Evolutionary conservation across 257 asterid species (phyloP).

Genomic region (Solanum gracilifrons): DNA sequence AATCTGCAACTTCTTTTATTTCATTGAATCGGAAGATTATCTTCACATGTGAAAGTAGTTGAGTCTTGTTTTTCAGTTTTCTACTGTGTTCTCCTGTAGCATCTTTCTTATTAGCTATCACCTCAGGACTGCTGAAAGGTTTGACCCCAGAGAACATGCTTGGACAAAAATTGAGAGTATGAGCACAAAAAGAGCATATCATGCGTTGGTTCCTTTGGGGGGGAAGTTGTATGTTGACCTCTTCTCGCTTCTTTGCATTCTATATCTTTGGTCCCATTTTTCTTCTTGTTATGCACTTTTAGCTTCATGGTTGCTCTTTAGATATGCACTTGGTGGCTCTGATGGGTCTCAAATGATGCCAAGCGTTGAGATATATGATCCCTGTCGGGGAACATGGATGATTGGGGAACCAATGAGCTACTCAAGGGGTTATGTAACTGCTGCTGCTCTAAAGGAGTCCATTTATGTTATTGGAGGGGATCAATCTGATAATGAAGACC

Average conservation of each 20-base stretch:
- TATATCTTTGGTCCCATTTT: background rate
- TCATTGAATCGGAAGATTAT: background rate
- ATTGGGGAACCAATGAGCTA: conserved; percentile 44
- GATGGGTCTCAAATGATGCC: conserved; percentile 39
- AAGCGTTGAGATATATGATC: conserved; percentile 61
- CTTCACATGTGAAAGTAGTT: background rate
- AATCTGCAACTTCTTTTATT: background rate
- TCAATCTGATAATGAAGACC: conserved; percentile 12
- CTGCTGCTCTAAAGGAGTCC: conserved; percentile 42
- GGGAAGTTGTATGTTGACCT: conserved; percentile 49
- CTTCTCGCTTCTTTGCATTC: background rate
- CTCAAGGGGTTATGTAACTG: conserved; percentile 45
- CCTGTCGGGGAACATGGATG: conserved; percentile 58
- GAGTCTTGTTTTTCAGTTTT: background rate
- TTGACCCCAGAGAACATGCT: conserved; percentile 75
- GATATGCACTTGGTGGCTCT: conserved; percentile 69
- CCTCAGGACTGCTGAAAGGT: conserved; percentile 75
- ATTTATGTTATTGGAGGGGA: conserved; percentile 67
- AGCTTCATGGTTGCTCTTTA: conserved; percentile 3
- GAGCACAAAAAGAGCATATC: conserved; percentile 54
- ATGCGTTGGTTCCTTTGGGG: conserved; percentile 45
- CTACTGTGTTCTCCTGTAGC: background rate
- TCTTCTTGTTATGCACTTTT: background rate
- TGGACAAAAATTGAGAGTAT: conserved; percentile 56
- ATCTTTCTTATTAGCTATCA: background rate